Conservation (phyloP, 1,284 basidiomycete species). For the Filobasidium uniguttulatum region DNA sequence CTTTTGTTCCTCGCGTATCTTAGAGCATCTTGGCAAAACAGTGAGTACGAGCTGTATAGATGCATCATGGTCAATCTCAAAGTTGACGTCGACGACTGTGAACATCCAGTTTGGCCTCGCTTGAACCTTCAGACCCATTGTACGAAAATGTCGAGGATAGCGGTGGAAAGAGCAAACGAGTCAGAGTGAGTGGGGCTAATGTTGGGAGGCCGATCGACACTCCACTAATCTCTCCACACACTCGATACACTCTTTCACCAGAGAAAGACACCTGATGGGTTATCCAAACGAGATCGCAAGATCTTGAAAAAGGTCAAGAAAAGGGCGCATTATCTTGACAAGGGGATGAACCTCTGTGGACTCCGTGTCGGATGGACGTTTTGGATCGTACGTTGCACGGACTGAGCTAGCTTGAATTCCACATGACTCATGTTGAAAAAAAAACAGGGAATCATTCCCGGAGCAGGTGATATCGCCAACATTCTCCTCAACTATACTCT, state of each 20-base stretch:
- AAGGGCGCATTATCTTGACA: conserved; percentile 80
- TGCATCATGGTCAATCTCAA: conserved; percentile 14
- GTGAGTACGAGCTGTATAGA: not conserved
- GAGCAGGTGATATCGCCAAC: conserved; percentile 32
- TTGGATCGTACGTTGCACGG: conserved; percentile 43
- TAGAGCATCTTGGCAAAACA: conserved; percentile 12
- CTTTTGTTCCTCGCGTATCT: not conserved
- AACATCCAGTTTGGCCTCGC: conserved; percentile 28
- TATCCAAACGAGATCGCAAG: conserved; percentile 61
- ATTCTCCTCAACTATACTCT: conserved; percentile 52
- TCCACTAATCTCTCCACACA: not conserved
- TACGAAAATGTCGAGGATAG: conserved; percentile 61
- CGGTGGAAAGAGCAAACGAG: conserved; percentile 52
- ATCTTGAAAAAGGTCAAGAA: conserved; percentile 60
- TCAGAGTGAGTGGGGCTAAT: conserved; percentile 45
- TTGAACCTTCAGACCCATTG: conserved; percentile 55
- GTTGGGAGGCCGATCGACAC: not conserved
- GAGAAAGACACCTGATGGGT: conserved; percentile 61
- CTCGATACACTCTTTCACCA: conserved; percentile 25
- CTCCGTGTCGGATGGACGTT: conserved; percentile 73
- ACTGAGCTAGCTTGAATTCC: not conserved
- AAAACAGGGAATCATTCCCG: conserved; percentile 30
- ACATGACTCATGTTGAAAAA: not conserved
- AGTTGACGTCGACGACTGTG: conserved; percentile 50
- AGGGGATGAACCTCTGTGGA: conserved; percentile 70